Conservation (phyloP, 345 rosid genomes). For the Cardamine resedifolia region DNA sequence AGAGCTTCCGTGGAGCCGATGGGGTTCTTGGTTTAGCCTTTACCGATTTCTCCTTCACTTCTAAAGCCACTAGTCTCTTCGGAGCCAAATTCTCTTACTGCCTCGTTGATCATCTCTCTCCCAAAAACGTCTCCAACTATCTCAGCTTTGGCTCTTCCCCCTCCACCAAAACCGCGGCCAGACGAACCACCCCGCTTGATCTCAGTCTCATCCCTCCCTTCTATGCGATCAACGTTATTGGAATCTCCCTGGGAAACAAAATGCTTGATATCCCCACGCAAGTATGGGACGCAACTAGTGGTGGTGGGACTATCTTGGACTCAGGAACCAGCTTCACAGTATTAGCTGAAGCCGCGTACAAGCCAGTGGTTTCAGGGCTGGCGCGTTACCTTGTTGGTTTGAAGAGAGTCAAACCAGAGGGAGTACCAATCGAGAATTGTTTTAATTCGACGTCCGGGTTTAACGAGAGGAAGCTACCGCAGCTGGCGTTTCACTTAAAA, state of each 20-base stretch:
- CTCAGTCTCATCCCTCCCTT: constrained; percentile 44
- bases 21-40: constrained; percentile 62
- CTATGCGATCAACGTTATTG: constrained; percentile 48
- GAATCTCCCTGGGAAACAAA: constrained; percentile 45
- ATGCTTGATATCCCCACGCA: constrained; percentile 46
- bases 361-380: constrained; percentile 42
- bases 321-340: constrained; percentile 56
- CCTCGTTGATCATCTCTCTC: constrained; percentile 58
- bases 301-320: constrained; percentile 57
- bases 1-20: constrained; percentile 41
- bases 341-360: constrained; percentile 45
- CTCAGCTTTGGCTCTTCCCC: constrained; percentile 47
- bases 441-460: constrained; percentile 38
- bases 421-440: constrained; percentile 53
- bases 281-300: constrained; percentile 45
- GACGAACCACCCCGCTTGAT: constrained; percentile 45
- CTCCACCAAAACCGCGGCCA: background rate
- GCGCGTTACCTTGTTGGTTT: constrained; percentile 32
- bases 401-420: constrained; percentile 29
- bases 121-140: constrained; percentile 49
- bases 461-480: constrained; percentile 42
- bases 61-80: constrained; percentile 34
- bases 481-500: constrained; percentile 43
- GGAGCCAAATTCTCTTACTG: constrained; percentile 63
- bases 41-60: constrained; percentile 46